Base-by-base conservation (phyloP, 23 red algal species). In the Gracilaria gracilis region DNA sequence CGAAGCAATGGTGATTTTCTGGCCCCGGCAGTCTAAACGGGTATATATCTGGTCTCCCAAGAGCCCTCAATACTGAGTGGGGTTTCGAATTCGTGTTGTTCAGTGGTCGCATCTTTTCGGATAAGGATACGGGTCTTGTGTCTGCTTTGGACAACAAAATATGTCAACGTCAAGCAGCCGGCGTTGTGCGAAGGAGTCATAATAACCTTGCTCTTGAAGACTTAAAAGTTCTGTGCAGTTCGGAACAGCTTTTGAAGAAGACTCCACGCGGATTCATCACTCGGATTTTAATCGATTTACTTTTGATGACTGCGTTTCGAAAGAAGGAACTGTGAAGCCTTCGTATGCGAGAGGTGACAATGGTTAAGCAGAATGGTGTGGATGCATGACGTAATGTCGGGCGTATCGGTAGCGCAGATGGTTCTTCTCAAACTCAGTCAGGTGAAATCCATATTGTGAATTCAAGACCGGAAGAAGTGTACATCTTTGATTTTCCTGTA, bases 61-160 rank as follows among this genome's bases (percentile, higher is more conserved):
- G 28, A 47, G 37, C 38, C 11, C 50, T 79, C 20, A 3, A 4
- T 38, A 2, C 38, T 2, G 75, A 79, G 40, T 79, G 75, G 75
- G 50, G 75, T 57, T 79, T 11, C 5, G 35, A 79, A 4, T 28
- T 54, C 37, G 50, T 51, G 5, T 51, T 79, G 13, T 79, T 79
- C 75, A 12, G 2, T 9, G 46, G 50, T 79, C 37, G 9, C 3
- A 37, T 79, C 4, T 79, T 79, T 21, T 2, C 2, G 17, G 75
- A 50, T 20, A 57, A 50, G 50, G 27, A 25, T 7, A 57, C 54
- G 3, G 75, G 50, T 1, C 3, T 79, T 33, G 23, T 57, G 13
- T 4, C 50, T 29, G 75, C 50, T 49, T 21, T 79, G 2, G 75
- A 40, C 25, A 79, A 79, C 40, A 79, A 79, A 57, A 49, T 79